phyloP scores from a whole-genome alignment of 495 filamentous ascomycete species.

The Penicillium longicatenatum region DNA sequence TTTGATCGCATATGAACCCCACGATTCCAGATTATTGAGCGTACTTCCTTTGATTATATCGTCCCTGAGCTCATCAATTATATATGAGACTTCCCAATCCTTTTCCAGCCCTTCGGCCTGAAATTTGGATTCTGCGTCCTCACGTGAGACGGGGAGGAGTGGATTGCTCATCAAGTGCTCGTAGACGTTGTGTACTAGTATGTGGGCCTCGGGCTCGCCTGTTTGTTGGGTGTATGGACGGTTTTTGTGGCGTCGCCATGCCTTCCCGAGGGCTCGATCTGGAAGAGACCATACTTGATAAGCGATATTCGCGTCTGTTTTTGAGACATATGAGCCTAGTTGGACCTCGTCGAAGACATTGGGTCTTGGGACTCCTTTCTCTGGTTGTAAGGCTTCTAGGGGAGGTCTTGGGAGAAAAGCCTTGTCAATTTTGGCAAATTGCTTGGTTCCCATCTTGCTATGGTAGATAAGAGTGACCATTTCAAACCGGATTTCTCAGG shows the following conservation, averaged over 20 bases:
- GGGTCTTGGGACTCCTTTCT: conserved; percentile 14
- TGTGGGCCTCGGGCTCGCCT: conserved; percentile 9
- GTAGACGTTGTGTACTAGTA: conserved; percentile 27
- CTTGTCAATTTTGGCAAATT: not conserved
- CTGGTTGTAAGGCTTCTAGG: not conserved
- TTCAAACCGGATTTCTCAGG: not conserved
- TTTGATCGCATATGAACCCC: conserved; percentile 4
- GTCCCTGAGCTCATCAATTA: not conserved
- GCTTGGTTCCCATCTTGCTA: not conserved
- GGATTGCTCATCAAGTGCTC: conserved; percentile 26
- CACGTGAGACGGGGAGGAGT: conserved; percentile 9
- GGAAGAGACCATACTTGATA: conserved; percentile 27
- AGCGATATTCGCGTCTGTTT: conserved; percentile 25
- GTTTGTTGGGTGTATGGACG: conserved; percentile 10
- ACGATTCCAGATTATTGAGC: not conserved
- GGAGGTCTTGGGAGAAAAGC: not conserved
- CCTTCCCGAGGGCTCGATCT: conserved; percentile 18
- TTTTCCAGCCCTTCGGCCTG: conserved; percentile 1
- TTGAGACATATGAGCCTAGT: conserved; percentile 17
- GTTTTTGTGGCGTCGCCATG: conserved; percentile 5
- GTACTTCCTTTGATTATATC: conserved; percentile 2
- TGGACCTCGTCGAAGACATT: conserved; percentile 23
- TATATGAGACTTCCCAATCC: not conserved
- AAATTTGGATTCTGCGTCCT: conserved; percentile 7
- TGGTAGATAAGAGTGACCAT: not conserved